Conservation (phyloP, 495 filamentous ascomycete genomes). For the Amphirosellinia nigrospora region DNA sequence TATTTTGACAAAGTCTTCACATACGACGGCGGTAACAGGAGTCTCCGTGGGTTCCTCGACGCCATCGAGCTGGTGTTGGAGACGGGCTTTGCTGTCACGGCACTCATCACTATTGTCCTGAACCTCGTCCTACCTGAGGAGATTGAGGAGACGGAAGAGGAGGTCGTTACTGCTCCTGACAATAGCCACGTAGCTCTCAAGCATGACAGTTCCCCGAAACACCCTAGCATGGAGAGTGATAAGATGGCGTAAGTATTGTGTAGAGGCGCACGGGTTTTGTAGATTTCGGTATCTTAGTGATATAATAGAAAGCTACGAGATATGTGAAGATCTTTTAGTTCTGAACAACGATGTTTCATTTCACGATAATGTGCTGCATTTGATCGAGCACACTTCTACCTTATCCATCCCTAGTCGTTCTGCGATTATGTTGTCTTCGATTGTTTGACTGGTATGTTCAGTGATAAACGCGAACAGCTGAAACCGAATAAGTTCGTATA, state of each 20-base stretch:
- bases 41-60: constrained; percentile 78
- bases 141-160: constrained; percentile 58
- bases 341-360: not conserved
- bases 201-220: not conserved
- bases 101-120: constrained; percentile 70
- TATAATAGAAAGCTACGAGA: no score
- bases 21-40: constrained; percentile 68
- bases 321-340: not conserved
- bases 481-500: not conserved
- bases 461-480: not conserved
- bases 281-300: no score
- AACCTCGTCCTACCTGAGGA: constrained; percentile 79
- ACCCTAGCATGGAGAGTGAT: constrained; percentile 19
- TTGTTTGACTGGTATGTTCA: not conserved
- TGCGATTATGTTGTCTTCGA: not conserved
- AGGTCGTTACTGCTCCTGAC: constrained; percentile 12
- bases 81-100: constrained; percentile 78
- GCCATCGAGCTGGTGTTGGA: constrained; percentile 82
- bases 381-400: not conserved
- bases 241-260: constrained; percentile 6
- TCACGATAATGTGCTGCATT: not conserved
- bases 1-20: constrained; percentile 83
- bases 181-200: constrained; percentile 5
- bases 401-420: not conserved
- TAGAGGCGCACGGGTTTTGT: not conserved